These are phyloP conservation scores for Cryptosporidium felis DNA, from an alignment of 169 alveolate genomes.

Conservation along the genomic window DNA sequence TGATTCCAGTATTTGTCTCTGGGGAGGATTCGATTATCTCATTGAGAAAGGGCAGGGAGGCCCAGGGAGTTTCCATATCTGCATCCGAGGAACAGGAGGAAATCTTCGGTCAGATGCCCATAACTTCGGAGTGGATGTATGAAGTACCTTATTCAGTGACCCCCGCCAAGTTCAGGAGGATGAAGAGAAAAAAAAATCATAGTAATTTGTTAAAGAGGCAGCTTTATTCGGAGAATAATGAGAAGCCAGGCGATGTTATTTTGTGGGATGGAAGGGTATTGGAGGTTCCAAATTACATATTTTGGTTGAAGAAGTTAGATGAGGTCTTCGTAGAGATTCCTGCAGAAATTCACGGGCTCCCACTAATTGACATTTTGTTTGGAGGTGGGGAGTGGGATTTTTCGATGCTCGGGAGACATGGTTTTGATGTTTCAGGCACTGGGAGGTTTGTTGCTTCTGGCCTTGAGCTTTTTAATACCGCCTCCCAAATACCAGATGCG, in stretches of 20 bases:
- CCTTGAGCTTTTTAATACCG: too few relatives aligned
- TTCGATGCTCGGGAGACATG: background rate
- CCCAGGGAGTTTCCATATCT: slow-evolving; percentile 2
- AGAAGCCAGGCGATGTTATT: slow-evolving; percentile 31
- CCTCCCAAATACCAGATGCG: too few relatives aligned
- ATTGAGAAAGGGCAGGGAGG: background rate
- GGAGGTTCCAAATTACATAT: slow-evolving; percentile 36
- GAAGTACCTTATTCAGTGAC: slow-evolving; percentile 35
- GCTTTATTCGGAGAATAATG: slow-evolving; percentile 10
- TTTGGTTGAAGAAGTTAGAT: slow-evolving; percentile 44
- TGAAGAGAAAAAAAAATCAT: background rate
- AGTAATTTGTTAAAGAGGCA: background rate
- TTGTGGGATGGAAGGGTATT: slow-evolving; percentile 33
- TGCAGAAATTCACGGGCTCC: slow-evolving; percentile 1
- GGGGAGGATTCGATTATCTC: background rate
- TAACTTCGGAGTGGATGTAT: background rate
- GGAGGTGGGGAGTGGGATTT: slow-evolving; percentile 1
- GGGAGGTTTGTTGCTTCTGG: too few relatives aligned
- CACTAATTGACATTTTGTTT: slow-evolving; percentile 30
- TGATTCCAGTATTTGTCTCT: slow-evolving; percentile 28
- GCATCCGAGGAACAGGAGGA: background rate
- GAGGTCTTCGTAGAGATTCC: slow-evolving; percentile 57
- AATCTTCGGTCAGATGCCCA: slow-evolving; percentile 16
- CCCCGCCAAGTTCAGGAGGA: slow-evolving; percentile 5
- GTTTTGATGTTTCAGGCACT: too few relatives aligned